Evolutionary conservation across 768 basidiomycete species (phyloP), one percentile per base, ranked within the genome.

Genomic region (Psilocybe tampanensis): DNA sequence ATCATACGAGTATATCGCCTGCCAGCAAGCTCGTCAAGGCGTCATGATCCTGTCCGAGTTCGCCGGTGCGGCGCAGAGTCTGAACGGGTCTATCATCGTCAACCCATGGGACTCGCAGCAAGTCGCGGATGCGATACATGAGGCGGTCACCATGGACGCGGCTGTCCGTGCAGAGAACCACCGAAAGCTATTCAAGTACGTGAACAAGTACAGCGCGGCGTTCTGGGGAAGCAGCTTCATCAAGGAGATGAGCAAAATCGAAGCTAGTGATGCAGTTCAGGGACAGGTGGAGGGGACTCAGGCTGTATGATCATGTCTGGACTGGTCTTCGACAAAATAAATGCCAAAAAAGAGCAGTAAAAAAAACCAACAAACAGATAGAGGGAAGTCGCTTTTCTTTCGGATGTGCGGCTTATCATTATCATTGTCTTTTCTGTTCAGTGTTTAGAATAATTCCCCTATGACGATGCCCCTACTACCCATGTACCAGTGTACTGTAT

Each of bases 81-180:
- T 99, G 60, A 98, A 98, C 70, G 97, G 97, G 19, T 92, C 90
- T 32, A 82, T 99, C 64, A 94, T 99, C 68, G 94, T 98, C 66
- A 99, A 99, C 77, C 97, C 97, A 19, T 95, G 97, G 96, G 97
- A 98, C 72, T 91, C 91, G n/a, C 95, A 98, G 72, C 89, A 95
- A 66, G 94, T 97, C 48, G 97, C 97, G 1, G 89, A 98, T 67
- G 94, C 95, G n/a, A 97, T 99, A 56, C 89, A 94, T 73, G 89
- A 93, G 71, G 94, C 97, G 0, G 88, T 98, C 56, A 94, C 90
- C 15, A 95, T 95, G 92, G 84, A 88, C 47, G 78, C 83, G 3
- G 85, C 87, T 44, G 85, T 82, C 39, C 84, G 94, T n/a, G 89
- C 90, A 32, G 90, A 93, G 73, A 98, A 98, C 74, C 94, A 96